Percentiles rank a stretch among this genome's conserved stretches.
Conservation (phyloP, 768 basidiomycete genomes). For the Ephemerocybe angulata region DNA sequence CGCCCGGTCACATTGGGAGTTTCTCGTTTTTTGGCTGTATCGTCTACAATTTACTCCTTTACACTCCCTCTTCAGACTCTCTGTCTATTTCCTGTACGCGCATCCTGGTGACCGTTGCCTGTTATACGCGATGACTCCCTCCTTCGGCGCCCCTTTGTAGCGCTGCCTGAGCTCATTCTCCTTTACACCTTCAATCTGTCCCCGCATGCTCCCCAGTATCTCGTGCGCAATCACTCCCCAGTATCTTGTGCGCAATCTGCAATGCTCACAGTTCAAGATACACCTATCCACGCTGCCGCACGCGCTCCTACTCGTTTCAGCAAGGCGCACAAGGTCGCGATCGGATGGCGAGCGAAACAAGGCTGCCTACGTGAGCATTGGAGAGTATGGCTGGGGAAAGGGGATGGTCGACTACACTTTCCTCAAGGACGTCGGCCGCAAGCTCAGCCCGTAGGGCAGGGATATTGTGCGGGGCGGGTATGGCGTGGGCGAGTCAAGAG, state of each 20-base stretch:
- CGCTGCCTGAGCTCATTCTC: too few species aligned
- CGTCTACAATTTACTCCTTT: too few species aligned
- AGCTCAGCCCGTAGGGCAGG: conserved; percentile 67
- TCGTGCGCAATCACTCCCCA: too few species aligned
- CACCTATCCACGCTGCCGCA: conserved; percentile 74
- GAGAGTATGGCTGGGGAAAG: conserved; percentile 76
- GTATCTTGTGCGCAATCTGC: conserved; percentile 15
- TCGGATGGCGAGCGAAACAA: conserved; percentile 72
- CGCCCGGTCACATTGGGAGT: too few species aligned
- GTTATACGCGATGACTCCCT: too few species aligned
- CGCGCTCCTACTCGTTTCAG: conserved; percentile 78
- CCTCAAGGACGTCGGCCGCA: conserved; percentile 78
- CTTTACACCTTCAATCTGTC: too few species aligned
- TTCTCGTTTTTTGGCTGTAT: too few species aligned
- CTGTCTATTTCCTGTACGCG: too few species aligned
- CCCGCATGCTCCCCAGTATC: too few species aligned
- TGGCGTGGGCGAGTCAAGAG: conserved; percentile 20
- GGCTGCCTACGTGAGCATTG: conserved; percentile 73
- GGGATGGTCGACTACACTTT: conserved; percentile 90
- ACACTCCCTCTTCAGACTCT: too few species aligned
- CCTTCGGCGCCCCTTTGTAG: too few species aligned
- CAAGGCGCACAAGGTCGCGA: conserved; percentile 56
- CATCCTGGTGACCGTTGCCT: too few species aligned
- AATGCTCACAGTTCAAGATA: conserved; percentile 48
- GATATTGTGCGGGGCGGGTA: conserved; percentile 66